These are phyloP conservation scores for Tetracentron sinense DNA, from an alignment of 164 flowering plant species.

Conservation along the genomic window DNA sequence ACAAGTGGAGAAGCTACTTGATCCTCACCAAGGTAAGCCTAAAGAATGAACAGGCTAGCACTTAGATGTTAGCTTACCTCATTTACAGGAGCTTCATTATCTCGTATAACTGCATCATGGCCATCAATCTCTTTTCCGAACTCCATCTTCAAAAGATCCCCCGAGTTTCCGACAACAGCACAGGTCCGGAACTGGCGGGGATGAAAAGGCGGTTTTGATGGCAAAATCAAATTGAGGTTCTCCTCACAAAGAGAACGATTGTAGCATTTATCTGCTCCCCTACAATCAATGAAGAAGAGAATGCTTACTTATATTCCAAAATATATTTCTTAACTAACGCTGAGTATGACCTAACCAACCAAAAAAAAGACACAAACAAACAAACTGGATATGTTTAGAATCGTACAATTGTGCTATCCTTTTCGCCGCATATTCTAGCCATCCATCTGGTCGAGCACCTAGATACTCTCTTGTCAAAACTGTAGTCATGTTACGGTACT, in stretches of 20 bases:
- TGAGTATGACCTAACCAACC: too few species aligned
- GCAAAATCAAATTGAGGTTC: conserved; percentile 76
- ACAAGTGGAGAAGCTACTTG: too few species aligned
- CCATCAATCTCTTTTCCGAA: conserved; percentile 96
- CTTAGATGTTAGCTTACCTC: conserved; percentile 36
- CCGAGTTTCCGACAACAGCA: conserved; percentile 99
- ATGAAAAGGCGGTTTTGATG: conserved; percentile 89
- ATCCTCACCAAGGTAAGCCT: too few species aligned
- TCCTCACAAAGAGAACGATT: conserved; percentile 92
- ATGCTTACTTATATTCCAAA: conserved; percentile 6
- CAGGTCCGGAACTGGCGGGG: conserved; percentile 85
- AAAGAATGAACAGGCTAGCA: conserved; percentile 3
- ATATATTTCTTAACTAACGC: neutral
- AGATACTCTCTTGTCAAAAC: conserved; percentile 95
- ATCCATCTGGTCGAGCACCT: conserved; percentile 93
- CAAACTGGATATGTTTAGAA: conserved; percentile 8
- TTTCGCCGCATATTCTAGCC: conserved; percentile 92
- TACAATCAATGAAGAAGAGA: conserved; percentile 22
- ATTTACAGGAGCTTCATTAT: conserved; percentile 98
- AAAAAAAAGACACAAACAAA: neutral
- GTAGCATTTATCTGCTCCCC: conserved; percentile 83
- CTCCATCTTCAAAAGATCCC: conserved; percentile 87
- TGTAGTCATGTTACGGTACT: conserved; percentile 99
- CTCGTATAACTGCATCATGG: conserved; percentile 94
- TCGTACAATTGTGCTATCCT: conserved; percentile 96